Base-by-base conservation (phyloP, 345 rosid species). In the Odontarrhena argentea region DNA sequence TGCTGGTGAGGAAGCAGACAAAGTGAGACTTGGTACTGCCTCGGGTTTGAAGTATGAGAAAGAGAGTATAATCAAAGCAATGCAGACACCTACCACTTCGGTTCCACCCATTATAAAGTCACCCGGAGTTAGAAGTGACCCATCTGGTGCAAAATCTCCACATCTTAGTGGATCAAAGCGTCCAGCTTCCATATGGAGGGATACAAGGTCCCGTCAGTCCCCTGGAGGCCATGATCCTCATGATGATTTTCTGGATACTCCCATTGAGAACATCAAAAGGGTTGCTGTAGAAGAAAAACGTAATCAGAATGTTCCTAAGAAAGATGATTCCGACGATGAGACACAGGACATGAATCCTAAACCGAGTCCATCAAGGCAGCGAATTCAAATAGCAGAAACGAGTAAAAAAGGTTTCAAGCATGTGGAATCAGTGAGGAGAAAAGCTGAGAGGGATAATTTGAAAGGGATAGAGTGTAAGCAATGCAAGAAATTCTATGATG, bases 401-500 rank as follows among this genome's bases (percentile, higher is more conserved):
- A 83, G 83, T 37, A 83, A 78, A 36, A 75, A 76, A 47, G 49
- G 79, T 62, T 88, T 85, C 76, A 88, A 91, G 74, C 86, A 86
- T 69, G 87, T 88, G 50, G 95, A 81, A 63, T 71, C 97, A 2
- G 92, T 88, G 65, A 79, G 97, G 81, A 93, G 79, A 80, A 87
- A 84, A 73, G 79, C 89, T 2, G 89, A 91, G 25, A 78, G 91
- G 69, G 85, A 87, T 63, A 85, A 79, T 66, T 47, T 93, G 66
- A 85, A 75, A 79, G 97, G 96, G 43, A 63, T 83, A 5, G 87
- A 88, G 73, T 93, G 98, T 85, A 88, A 84, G 73, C 98, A 88
- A 59, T 93, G 98, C 85, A 88, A 88, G 83, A 93, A 86, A 71
- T 90, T 93, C 68, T 91, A 90, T 61, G 96, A 93, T 73, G 95